Conservation (phyloP, 352 stramenopile genomes). For the Pythium dissimile region DNA sequence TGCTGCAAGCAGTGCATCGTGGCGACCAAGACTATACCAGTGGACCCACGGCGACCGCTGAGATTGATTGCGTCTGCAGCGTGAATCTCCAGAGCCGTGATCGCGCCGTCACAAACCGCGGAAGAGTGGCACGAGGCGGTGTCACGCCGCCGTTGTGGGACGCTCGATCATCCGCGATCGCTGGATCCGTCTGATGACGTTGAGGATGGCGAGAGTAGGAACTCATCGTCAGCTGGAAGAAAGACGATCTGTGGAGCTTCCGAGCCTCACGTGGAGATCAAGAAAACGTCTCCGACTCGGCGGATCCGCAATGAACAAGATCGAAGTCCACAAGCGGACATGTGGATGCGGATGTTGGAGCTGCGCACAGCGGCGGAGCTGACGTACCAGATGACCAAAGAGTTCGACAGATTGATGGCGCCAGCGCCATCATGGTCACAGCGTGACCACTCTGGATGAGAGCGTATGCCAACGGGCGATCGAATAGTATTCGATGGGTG, state of each 20-base stretch:
- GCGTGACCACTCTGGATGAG: no score
- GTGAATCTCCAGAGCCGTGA: not conserved
- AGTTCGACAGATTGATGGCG: conserved; percentile 11
- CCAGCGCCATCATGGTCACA: no score
- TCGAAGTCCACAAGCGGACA: not conserved
- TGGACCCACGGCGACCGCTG: conserved; percentile 37
- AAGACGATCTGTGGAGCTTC: not conserved
- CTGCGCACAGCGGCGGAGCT: conserved; percentile 8
- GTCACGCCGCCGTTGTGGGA: not conserved
- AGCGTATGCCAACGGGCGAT: no score
- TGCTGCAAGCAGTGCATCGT: conserved; percentile 56
- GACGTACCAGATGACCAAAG: conserved; percentile 15
- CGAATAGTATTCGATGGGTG: no score
- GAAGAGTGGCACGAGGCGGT: not conserved
- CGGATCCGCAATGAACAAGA: not conserved
- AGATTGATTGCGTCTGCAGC: not conserved
- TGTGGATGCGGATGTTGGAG: conserved; percentile 16
- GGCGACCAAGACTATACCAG: conserved; percentile 26
- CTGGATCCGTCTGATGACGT: not conserved
- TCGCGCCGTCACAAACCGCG: no score
- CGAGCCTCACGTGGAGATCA: not conserved
- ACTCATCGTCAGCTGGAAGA: not conserved
- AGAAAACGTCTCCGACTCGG: not conserved
- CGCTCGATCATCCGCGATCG: not conserved
- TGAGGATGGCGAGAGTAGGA: not conserved